Percentiles rank a stretch among this genome's conserved stretches.
phyloP scores from a whole-genome alignment of 1,284 basidiomycete genomes.

The Ustilago xerochloae region DNA sequence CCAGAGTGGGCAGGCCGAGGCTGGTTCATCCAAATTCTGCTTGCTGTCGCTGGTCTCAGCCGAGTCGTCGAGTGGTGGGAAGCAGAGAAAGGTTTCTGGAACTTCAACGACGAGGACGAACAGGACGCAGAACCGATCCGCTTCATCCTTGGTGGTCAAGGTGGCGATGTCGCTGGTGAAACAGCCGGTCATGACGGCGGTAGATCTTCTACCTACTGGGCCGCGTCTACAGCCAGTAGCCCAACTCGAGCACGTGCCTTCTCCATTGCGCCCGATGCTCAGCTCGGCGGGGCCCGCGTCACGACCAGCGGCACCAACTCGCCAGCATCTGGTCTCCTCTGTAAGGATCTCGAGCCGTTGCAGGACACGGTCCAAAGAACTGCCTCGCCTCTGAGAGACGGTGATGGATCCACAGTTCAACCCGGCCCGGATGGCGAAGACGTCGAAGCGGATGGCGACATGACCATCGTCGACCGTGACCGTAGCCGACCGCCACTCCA shows the following conservation, averaged over 20 bases:
- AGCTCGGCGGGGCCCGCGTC: not conserved
- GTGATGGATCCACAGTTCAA: not conserved
- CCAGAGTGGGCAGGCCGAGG: constrained; percentile 96
- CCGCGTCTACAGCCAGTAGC: constrained; percentile 29
- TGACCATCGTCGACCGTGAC: constrained; percentile 43
- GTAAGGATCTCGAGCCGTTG: constrained; percentile 11
- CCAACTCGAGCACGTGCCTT: constrained; percentile 32
- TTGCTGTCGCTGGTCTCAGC: constrained; percentile 94
- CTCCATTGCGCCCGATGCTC: constrained; percentile 17
- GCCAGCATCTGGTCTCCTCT: constrained; percentile 44
- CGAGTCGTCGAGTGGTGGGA: constrained; percentile 99
- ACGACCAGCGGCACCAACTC: constrained; percentile 52
- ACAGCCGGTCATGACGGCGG: constrained; percentile 13
- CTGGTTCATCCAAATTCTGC: constrained; percentile 90
- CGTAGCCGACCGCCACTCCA: constrained; percentile 4
- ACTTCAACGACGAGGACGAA: constrained; percentile 89
- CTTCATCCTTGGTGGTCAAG: constrained; percentile 50
- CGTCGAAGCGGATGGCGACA: constrained; percentile 31
- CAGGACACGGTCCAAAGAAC: constrained; percentile 6
- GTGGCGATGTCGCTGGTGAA: constrained; percentile 20
- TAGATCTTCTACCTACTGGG: constrained; percentile 23
- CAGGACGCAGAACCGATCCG: constrained; percentile 69
- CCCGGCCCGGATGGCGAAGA: constrained; percentile 10
- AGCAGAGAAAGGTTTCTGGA: constrained; percentile 99
- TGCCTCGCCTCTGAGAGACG: constrained; percentile 8